These are phyloP conservation scores for Melastoma malabathricum DNA, from an alignment of 345 rosid genomes.

Conservation along the genomic window DNA sequence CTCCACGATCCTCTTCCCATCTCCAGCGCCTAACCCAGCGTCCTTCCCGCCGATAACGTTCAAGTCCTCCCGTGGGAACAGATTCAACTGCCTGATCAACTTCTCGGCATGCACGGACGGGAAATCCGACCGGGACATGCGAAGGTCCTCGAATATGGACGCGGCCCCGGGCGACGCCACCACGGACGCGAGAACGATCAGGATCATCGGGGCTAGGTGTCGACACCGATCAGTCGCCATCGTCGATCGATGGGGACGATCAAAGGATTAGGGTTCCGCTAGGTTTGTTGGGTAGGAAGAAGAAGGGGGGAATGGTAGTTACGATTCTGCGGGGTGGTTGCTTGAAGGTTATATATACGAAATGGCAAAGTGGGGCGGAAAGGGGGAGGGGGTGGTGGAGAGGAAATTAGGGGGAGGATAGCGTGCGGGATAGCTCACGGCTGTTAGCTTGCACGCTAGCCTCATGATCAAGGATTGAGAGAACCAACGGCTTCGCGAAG, in stretches of 20 bases:
- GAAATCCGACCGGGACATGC: slow-evolving; percentile 29
- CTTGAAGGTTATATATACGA: no score
- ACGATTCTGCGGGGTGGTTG: no score
- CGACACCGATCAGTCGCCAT: not conserved
- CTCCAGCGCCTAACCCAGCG: slow-evolving; percentile 5
- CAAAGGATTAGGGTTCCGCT: no score
- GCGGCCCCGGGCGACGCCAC: slow-evolving; percentile 17
- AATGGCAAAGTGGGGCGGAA: no score
- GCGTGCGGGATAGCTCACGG: no score
- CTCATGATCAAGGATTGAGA: slow-evolving; percentile 6
- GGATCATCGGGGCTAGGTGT: slow-evolving; percentile 5
- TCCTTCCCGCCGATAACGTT: slow-evolving; percentile 31
- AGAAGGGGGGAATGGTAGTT: no score
- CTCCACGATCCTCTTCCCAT: slow-evolving; percentile 40
- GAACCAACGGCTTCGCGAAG: no score
- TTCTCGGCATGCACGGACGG: slow-evolving; percentile 61
- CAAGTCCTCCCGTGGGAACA: slow-evolving; percentile 57
- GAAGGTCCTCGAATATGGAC: slow-evolving; percentile 14
- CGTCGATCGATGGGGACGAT: not conserved
- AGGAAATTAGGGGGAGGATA: no score
- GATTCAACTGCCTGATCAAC: slow-evolving; percentile 72
- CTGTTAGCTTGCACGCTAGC: not conserved
- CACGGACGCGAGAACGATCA: slow-evolving; percentile 12
- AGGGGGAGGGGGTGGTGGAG: no score
- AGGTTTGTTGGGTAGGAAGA: no score